Evolutionary conservation across 129 eudicot genomes (phyloP), one percentile per base, ranked within the genome.

Genomic region (Artemisia annua): DNA sequence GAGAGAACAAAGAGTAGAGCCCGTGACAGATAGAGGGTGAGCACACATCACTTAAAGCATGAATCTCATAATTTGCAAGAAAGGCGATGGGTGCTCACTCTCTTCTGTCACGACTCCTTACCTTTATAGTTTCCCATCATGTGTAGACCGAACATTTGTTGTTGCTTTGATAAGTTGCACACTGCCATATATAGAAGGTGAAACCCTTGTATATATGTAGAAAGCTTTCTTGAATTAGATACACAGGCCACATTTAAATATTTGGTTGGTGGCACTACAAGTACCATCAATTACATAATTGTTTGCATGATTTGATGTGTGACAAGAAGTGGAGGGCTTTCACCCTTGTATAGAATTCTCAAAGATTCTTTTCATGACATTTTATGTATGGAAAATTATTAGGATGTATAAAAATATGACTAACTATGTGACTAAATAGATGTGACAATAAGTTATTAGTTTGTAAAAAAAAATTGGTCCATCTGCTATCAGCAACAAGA

Each of bases 41-140:
- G 66, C 55, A 71, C 75, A 71, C 24, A 71, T 71, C 3, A 52
- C 43, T 56, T 39, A 35, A 32, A 10, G 73, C 62, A 7, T 5
- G 32, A 68, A 68, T 3, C 7, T 54, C 35, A 14, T 53, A 11
- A 16, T 16, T 14, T 56, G 62, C 62, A 56, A 17, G 28, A 56
- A 73, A 73, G 63, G 26, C 69, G 70, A 68, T 75, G 68, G 49
- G 85, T 81, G 85, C 85, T 81, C 85, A 77, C 85, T 81, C 82
- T 81, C 85, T 81, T 81, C 85, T 75, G 84, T 80, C 84, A 75
- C 73, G 77, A 17, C 69, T 69, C 66, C 18, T 17, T 56, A 56
- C 43, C 43, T 35, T 35, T 17, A 43, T 56, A 28, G 39, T 52
- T 19, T 63, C 61, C 32, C 19, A 61, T 54, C 3, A 70, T 55